phyloP scores from a whole-genome alignment of 169 alveolate species.

The Pseudocohnilembus persalinus region DNA sequence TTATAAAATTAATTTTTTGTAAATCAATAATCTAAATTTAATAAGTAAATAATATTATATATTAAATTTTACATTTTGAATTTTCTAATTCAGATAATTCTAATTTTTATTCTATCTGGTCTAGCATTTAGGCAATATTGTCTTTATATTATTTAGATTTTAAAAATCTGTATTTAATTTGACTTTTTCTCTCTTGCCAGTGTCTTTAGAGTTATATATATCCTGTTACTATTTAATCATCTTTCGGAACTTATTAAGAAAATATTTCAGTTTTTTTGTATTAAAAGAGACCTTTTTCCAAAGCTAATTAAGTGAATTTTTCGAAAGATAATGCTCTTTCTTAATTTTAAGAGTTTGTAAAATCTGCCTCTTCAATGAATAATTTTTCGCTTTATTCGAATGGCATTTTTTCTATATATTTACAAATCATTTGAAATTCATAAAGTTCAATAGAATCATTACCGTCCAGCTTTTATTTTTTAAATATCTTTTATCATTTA shows the following conservation, averaged over 20 bases:
- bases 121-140: neutral
- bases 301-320: neutral
- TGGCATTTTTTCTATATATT: neutral
- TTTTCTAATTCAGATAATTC: neutral
- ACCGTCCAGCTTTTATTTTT: neutral
- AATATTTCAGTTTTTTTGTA: neutral
- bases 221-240: neutral
- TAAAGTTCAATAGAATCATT: conserved; percentile 8
- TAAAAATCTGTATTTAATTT: conserved; percentile 13
- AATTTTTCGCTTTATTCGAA: neutral
- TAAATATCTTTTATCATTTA: neutral
- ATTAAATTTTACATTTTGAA: neutral
- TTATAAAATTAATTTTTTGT: too few relatives aligned
- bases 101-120: neutral
- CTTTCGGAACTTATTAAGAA: neutral
- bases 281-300: conserved; percentile 8
- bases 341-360: neutral
- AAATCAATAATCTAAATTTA: too few relatives aligned
- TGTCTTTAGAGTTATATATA: neutral
- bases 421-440: conserved; percentile 10
- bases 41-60: neutral
- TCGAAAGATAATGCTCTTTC: conserved; percentile 10
- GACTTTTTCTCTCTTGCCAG: conserved; percentile 1
- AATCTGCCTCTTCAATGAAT: conserved; percentile 17
- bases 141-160: neutral